Base-by-base conservation (phyloP, 2,329 filamentous ascomycete genomes). In the Ophiocordyceps australis region DNA sequence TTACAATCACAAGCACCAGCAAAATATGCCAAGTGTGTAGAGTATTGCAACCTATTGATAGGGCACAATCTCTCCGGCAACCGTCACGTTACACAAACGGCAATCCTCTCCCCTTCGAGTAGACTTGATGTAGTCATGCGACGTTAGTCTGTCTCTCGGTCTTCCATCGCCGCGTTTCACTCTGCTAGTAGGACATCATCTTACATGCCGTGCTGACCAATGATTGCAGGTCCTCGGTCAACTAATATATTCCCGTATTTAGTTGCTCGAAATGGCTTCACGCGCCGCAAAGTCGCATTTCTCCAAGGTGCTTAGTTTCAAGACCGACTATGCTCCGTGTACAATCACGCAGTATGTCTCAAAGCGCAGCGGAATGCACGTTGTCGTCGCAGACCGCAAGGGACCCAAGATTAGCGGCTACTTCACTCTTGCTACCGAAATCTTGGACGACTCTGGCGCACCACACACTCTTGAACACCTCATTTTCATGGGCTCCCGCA, bases 321-420 rank as follows among this genome's bases (percentile, higher is more conserved):
- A 77, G 37, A 76, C 80, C 7, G 80, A 94, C 45, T 98, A 94
- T 57, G 82, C 85, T 9, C 79, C 85, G 9, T 78, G 78, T 34
- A 71, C 65, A 28, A 78, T 98, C 50, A 86, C 82, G 14, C 85
- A 94, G 48, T 98, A 98, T 78, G 82, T 91, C 43, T 98, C 89
- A 5, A 72, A 82, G 39, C 67, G 82, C 35, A 98, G 86, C 34
- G 89, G 89, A 27, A 89, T 98, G 81, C 76, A 85, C 38, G 78
- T 93, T 18, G 73, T 93, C 21, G 80, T 94, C 25, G 82, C 91
- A 38, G 79, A 95, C 46, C 75, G 83, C 38, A 73, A 89, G 46
- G 86, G 89, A 1, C 89, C 89, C n/a, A 95, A 94, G 50, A 68
- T 94, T 32, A 77, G 80, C 38, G 89, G 89, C 18, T 93, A 91